phyloP scores from a whole-genome alignment of 768 basidiomycete genomes.

The Lactarius akahatsu region DNA sequence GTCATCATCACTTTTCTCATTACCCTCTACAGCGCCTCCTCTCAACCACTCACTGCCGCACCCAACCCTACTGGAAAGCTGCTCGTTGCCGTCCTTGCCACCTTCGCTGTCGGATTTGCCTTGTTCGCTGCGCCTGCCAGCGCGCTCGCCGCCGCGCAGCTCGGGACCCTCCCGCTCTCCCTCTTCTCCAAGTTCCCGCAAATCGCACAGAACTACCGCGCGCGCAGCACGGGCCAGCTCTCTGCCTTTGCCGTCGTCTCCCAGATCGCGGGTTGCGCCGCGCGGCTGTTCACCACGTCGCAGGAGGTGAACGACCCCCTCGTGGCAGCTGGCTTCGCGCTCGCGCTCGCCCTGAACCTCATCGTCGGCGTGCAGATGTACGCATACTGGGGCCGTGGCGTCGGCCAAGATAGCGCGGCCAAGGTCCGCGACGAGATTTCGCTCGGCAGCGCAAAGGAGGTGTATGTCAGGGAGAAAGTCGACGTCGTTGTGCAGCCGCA shows the following conservation, averaged over 20 bases:
- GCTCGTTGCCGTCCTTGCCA: slow-evolving; percentile 35
- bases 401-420: slow-evolving; percentile 26
- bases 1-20: slow-evolving; percentile 86
- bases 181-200: slow-evolving; percentile 94
- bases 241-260: slow-evolving; percentile 89
- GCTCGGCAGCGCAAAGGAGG: slow-evolving; percentile 17
- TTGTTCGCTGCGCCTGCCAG: slow-evolving; percentile 51
- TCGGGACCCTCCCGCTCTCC: slow-evolving; percentile 86
- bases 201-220: slow-evolving; percentile 75
- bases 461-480: slow-evolving; percentile 34
- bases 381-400: slow-evolving; percentile 72
- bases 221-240: slow-evolving; percentile 86
- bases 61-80: slow-evolving; percentile 36
- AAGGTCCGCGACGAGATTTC: slow-evolving; percentile 32
- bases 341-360: slow-evolving; percentile 79
- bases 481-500: slow-evolving; percentile 47
- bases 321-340: slow-evolving; percentile 78
- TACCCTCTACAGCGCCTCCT: slow-evolving; percentile 52
- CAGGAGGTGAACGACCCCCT: slow-evolving; percentile 84
- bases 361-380: slow-evolving; percentile 85
- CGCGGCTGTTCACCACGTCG: slow-evolving; percentile 89
- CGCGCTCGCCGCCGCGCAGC: slow-evolving; percentile 68
- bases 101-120: slow-evolving; percentile 39
- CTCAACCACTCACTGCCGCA: slow-evolving; percentile 28
- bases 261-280: slow-evolving; percentile 86